Conservation (phyloP, 768 basidiomycete species). For the Chalciporus chontae region DNA sequence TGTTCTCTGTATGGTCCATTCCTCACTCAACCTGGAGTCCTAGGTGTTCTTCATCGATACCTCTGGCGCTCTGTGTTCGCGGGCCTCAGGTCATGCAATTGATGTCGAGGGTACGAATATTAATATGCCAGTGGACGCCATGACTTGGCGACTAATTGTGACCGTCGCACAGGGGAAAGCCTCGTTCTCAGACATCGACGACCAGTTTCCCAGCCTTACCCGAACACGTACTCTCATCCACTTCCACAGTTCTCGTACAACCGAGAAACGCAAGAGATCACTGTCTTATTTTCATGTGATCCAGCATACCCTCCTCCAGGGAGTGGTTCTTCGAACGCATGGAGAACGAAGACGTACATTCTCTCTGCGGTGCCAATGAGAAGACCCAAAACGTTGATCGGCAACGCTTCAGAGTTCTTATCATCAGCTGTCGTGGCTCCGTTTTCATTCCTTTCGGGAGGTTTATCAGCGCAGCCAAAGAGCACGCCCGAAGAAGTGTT, state of each 20-base stretch:
- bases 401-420: constrained; percentile 67
- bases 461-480: constrained; percentile 26
- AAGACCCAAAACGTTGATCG: constrained; percentile 65
- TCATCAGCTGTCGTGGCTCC: constrained; percentile 58
- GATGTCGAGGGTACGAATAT: constrained; percentile 63
- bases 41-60: constrained; percentile 85
- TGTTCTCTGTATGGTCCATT: not conserved
- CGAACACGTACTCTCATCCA: constrained; percentile 74
- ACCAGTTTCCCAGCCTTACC: constrained; percentile 73
- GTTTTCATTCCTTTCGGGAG: constrained; percentile 49
- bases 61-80: constrained; percentile 72
- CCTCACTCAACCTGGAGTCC: not conserved
- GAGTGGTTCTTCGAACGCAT: constrained; percentile 38
- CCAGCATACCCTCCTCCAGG: constrained; percentile 53
- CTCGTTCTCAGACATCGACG: constrained; percentile 75
- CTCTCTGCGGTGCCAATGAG: constrained; percentile 64
- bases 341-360: constrained; percentile 60
- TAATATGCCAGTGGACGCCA: not conserved
- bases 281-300: constrained; percentile 56
- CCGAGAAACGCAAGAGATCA: constrained; percentile 52
- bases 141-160: constrained; percentile 5
- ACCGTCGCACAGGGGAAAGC: constrained; percentile 46
- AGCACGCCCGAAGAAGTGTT: constrained; percentile 68
- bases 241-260: constrained; percentile 68
- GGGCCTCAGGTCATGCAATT: constrained; percentile 76